Conservation (phyloP, 768 basidiomycete genomes). For the Austroboletus eburneus region DNA sequence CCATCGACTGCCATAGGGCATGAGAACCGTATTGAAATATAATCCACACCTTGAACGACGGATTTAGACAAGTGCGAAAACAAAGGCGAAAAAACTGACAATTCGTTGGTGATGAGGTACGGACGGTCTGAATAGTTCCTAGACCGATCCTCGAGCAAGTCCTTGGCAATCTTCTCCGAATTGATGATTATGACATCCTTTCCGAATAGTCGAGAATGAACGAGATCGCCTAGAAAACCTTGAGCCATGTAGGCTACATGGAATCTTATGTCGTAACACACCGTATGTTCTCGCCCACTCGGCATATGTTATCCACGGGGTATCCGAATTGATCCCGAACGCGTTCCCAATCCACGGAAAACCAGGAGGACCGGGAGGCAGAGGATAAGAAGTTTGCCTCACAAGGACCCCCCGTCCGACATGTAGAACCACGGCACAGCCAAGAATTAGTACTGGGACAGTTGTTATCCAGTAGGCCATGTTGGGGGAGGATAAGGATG, state of each 20-base stretch:
- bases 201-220: background rate
- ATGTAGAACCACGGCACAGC: background rate
- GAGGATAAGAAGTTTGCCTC: background rate
- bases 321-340: background rate
- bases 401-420: background rate
- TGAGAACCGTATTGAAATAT: slow-evolving; percentile 5
- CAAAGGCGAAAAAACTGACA: background rate
- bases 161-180: background rate
- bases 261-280: background rate
- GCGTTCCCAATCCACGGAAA: slow-evolving; percentile 6
- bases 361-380: slow-evolving; percentile 11
- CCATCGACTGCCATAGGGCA: background rate
- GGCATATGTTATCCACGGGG: slow-evolving; percentile 10
- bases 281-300: slow-evolving; percentile 10
- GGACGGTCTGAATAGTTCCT: background rate
- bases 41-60: background rate
- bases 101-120: background rate
- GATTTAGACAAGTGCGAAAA: background rate
- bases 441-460: background rate
- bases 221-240: background rate
- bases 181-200: slow-evolving; percentile 10
- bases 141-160: background rate
- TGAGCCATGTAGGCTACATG: background rate
- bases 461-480: slow-evolving; percentile 4
- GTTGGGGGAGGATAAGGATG: background rate